Evolutionary conservation across 2,329 filamentous ascomycete species (phyloP), one percentile per base, ranked within the genome.

Genomic region (Eutypa lata): DNA sequence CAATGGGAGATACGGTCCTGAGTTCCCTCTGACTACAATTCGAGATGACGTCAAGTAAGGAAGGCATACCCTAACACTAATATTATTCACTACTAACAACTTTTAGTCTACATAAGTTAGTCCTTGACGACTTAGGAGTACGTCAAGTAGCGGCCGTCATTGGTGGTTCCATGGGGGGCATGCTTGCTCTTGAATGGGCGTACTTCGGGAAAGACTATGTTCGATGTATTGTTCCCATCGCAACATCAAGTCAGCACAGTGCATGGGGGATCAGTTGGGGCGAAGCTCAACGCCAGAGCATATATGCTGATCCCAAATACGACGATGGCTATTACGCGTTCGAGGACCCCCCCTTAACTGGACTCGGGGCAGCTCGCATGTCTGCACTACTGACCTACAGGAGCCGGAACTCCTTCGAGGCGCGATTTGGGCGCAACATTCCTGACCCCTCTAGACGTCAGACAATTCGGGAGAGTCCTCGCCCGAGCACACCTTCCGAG

Each of bases 251-350:
- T 61, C 79, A 87, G 42, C 91, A 94, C 71, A 93, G 89, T 64
- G 90, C 90, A 5, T 95, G 90, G 90, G 88, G 90, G 22, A 95
- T 94, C 65, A 92, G 88, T 71, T 95, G 90, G 90, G 90, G 89
- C 42, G 90, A 94, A 69, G 90, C 90, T 3, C 90, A 95, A 70
- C 81, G 90, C 49, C 90, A 94, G 73, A 92, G 89, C 79, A 97
- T 99, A 69, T 99, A 97, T 73, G 92, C 91, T 38, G 94, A 99
- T 68, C 94, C 94, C 31, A 97, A 97, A 75, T 99, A 99, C 71
- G 91, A 97, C 57, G 92, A 97, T 65, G 94, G 94, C 44, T 97
- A 97, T 73, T 99, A 97, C 68, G 66, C 84, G 1, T 95, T 94
- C 64, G 81, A 89, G 31, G 91, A 97, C 62, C 92, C 92, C 33